phyloP scores from a whole-genome alignment of 352 stramenopile species.

The Globisporangium yorkense region DNA sequence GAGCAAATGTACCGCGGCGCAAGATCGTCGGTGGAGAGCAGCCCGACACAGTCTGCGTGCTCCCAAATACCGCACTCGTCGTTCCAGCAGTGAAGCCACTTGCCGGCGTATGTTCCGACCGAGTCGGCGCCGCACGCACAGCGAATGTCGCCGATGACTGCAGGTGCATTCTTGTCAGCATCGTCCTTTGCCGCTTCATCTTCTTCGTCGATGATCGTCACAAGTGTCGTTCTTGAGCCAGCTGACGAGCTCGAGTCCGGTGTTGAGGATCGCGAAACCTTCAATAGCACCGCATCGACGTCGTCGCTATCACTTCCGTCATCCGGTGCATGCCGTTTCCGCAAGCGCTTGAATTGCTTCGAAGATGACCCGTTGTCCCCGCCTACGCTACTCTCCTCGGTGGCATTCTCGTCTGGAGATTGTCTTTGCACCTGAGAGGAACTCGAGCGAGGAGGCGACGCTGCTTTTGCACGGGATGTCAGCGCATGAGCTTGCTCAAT shows the following conservation, averaged over 20 bases:
- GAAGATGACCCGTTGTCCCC: background rate
- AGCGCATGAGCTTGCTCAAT: background rate
- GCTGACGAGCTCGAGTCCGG: background rate
- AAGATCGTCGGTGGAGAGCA: conserved; percentile 22
- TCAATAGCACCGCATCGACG: conserved; percentile 1
- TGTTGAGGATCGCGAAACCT: background rate
- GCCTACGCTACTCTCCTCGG: background rate
- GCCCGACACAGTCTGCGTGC: conserved; percentile 65
- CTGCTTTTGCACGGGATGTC: background rate
- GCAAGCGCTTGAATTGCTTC: conserved; percentile 12
- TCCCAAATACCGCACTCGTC: conserved; percentile 61
- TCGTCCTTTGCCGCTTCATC: conserved; percentile 21
- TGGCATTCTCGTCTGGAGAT: background rate
- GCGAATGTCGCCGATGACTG: conserved; percentile 41
- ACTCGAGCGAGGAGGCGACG: background rate
- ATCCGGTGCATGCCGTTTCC: conserved; percentile 2
- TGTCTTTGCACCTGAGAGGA: background rate
- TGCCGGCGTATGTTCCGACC: conserved; percentile 44
- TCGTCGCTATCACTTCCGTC: conserved; percentile 7
- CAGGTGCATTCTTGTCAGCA: conserved; percentile 3
- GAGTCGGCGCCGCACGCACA: conserved; percentile 47
- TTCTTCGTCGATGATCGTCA: conserved; percentile 26
- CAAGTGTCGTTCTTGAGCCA: background rate
- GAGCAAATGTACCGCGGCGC: conserved; percentile 36
- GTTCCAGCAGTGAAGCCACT: conserved; percentile 67